These are phyloP conservation scores for Candida khao-thaluensis DNA, from an alignment of 805 yeast genomes.

Conservation along the genomic window DNA sequence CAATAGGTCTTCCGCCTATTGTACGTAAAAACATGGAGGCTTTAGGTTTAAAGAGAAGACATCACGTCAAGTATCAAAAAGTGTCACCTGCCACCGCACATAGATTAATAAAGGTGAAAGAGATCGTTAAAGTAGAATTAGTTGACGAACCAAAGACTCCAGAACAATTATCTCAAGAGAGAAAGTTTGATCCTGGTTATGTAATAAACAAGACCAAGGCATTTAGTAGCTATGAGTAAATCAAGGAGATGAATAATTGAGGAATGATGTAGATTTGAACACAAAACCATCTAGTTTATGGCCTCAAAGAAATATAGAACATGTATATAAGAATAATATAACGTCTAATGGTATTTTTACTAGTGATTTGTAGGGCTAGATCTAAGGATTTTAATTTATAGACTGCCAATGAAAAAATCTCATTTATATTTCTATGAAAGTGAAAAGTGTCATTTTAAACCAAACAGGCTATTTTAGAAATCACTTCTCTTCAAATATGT, in stretches of 20 bases:
- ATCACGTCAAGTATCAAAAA: slow-evolving; percentile 67
- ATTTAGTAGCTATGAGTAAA: slow-evolving; percentile 10
- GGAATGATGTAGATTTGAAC: background rate
- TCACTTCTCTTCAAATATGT: too few species aligned
- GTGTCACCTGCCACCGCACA: slow-evolving; percentile 84
- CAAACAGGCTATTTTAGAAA: too few species aligned
- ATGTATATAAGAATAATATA: slow-evolving; percentile 8
- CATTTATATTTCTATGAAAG: too few species aligned
- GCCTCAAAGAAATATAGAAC: background rate
- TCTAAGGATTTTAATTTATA: too few species aligned
- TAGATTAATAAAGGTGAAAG: slow-evolving; percentile 77
- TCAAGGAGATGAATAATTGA: background rate
- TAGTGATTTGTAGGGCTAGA: too few species aligned
- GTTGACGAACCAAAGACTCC: slow-evolving; percentile 53
- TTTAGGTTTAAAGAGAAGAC: slow-evolving; percentile 74
- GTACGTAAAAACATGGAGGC: slow-evolving; percentile 63
- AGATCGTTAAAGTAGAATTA: slow-evolving; percentile 77
- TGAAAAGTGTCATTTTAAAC: too few species aligned
- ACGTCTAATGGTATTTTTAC: slow-evolving; percentile 5
- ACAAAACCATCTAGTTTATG: background rate
- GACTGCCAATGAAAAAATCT: too few species aligned
- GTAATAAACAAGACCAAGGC: slow-evolving; percentile 16
- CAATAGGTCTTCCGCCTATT: slow-evolving; percentile 78
- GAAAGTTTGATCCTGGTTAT: slow-evolving; percentile 69
- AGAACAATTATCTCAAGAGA: slow-evolving; percentile 49